Conservation (phyloP, 441 rosid species). For the Melastoma candidum region DNA sequence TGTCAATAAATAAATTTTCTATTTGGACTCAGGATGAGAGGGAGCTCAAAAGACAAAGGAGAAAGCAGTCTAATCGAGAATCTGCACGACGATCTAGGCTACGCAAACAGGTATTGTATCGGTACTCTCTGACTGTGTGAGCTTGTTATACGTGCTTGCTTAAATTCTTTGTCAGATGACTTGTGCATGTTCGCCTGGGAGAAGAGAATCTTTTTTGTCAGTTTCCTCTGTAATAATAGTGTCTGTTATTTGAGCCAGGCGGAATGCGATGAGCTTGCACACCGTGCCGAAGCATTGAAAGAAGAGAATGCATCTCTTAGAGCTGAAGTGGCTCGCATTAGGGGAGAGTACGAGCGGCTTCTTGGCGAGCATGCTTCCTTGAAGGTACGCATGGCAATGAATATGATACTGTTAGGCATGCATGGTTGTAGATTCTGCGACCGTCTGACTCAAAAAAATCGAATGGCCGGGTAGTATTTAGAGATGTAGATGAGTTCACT, state of each 20-base stretch:
- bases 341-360: conserved; percentile 69
- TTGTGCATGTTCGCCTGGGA: too few relatives aligned
- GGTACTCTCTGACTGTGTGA: background rate
- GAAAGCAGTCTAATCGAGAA: conserved; percentile 93
- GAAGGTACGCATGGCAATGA: conserved; percentile 32
- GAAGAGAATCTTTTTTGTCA: too few relatives aligned
- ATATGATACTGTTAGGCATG: too few relatives aligned
- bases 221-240: too few relatives aligned
- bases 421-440: too few relatives aligned
- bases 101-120: conserved; percentile 70
- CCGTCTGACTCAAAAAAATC: too few relatives aligned
- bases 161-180: background rate
- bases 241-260: conserved; percentile 39
- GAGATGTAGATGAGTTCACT: too few relatives aligned
- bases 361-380: conserved; percentile 56
- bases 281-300: conserved; percentile 67
- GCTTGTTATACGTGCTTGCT: background rate
- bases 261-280: conserved; percentile 90
- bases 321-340: conserved; percentile 63
- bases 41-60: conserved; percentile 79
- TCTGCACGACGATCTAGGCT: conserved; percentile 92
- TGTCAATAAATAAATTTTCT: background rate
- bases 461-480: too few relatives aligned
- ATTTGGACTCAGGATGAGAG: conserved; percentile 56
- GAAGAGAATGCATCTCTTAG: conserved; percentile 77